Percentiles rank a stretch among this genome's conserved stretches.
Conservation (phyloP, 805 yeast genomes). For the Candida ponderosae region DNA sequence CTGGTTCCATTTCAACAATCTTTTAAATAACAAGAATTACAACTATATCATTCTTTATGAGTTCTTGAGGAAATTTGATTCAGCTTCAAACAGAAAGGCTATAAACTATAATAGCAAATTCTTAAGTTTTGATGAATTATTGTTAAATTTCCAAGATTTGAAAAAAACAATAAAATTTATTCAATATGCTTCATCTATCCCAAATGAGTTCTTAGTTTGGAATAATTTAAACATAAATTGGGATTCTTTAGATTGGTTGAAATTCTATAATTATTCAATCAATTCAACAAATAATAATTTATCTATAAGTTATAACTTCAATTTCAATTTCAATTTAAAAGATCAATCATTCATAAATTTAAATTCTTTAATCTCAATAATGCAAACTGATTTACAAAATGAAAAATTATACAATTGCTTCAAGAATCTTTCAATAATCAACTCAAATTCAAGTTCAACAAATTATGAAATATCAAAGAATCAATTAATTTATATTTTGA, state of each 20-base stretch:
- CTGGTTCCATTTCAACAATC: slow-evolving; percentile 63
- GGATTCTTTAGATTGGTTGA: slow-evolving; percentile 22
- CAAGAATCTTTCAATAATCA: slow-evolving; percentile 20
- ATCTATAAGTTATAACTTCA: too few relatives aligned
- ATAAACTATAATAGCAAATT: slow-evolving; percentile 29
- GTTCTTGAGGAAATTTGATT: slow-evolving; percentile 42
- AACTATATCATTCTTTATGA: slow-evolving; percentile 46
- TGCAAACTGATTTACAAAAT: slow-evolving; percentile 32
- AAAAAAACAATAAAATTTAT: slow-evolving; percentile 23
- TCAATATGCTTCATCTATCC: slow-evolving; percentile 19
- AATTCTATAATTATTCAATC: slow-evolving; percentile 19
- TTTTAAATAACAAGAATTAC: slow-evolving; percentile 39
- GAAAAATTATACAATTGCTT: slow-evolving; percentile 26
- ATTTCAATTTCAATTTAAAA: background rate
- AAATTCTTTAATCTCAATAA: slow-evolving; percentile 30
- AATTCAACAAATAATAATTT: too few relatives aligned
- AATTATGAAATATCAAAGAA: slow-evolving; percentile 25
- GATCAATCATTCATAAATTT: slow-evolving; percentile 24
- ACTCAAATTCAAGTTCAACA: slow-evolving; percentile 18
- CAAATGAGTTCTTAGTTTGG: slow-evolving; percentile 19
- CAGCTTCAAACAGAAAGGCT: slow-evolving; percentile 22
- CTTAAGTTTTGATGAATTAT: slow-evolving; percentile 29
- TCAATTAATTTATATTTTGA: slow-evolving; percentile 25
- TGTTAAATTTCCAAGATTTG: slow-evolving; percentile 21
- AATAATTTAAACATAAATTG: slow-evolving; percentile 25